Evolutionary conservation across 192 early-diverging fungal species (phyloP).

Genomic region (Backusella macrospora): DNA sequence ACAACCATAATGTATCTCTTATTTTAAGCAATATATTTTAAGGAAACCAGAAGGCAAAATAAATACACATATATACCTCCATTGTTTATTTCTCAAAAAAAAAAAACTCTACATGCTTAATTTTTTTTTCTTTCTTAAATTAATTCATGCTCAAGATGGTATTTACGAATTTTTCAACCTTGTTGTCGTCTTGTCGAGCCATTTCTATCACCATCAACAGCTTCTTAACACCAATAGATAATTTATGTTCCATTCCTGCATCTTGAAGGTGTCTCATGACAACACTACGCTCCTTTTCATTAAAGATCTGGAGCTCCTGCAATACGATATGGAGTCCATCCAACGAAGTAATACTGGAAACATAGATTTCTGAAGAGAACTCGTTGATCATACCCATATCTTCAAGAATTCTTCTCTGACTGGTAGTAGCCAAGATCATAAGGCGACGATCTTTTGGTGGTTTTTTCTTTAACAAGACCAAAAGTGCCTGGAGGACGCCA

Average conservation of each 20-base stretch:
- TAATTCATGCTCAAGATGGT: conserved; percentile 37
- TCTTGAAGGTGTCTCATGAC: conserved; percentile 58
- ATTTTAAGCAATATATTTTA: too few relatives aligned
- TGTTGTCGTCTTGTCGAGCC: conserved; percentile 84
- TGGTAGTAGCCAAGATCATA: conserved; percentile 92
- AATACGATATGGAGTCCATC: conserved; percentile 73
- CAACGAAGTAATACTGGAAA: conserved; percentile 77
- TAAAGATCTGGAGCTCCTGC: conserved; percentile 70
- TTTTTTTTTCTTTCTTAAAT: background rate
- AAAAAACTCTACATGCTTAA: background rate
- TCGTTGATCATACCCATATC: conserved; percentile 87
- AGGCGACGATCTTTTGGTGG: conserved; percentile 85
- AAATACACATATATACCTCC: background rate
- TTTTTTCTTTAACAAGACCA: conserved; percentile 90
- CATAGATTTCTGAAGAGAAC: conserved; percentile 85
- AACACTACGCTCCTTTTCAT: conserved; percentile 59
- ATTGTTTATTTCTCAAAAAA: background rate
- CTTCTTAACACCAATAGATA: conserved; percentile 91
- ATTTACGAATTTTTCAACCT: conserved; percentile 76
- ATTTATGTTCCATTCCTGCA: conserved; percentile 54
- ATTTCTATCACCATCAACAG: conserved; percentile 90
- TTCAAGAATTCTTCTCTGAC: conserved; percentile 73
- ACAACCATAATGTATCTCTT: too few relatives aligned
- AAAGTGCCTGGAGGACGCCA: conserved; percentile 85
- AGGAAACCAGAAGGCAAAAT: background rate